Conservation (phyloP, 805 yeast species). For the Diddensiella caesifluorescens region DNA sequence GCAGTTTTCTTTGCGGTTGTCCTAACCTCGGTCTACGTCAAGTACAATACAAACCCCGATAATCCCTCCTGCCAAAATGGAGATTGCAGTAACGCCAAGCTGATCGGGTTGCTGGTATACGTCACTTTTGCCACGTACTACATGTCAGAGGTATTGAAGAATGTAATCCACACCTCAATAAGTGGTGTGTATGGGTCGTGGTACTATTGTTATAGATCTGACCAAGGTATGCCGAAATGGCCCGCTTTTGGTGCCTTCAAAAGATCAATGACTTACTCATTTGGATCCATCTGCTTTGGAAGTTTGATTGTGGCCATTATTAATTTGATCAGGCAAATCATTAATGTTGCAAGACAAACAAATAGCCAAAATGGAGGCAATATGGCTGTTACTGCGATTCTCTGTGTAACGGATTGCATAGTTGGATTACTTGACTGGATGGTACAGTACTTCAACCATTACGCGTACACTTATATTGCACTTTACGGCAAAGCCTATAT, state of each 20-base stretch:
- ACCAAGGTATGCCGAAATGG: slow-evolving; percentile 69
- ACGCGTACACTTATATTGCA: slow-evolving; percentile 83
- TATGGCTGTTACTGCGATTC: slow-evolving; percentile 47
- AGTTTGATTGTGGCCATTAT: slow-evolving; percentile 66
- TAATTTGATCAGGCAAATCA: slow-evolving; percentile 55
- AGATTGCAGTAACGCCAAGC: slow-evolving; percentile 51
- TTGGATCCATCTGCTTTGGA: slow-evolving; percentile 88
- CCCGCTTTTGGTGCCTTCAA: slow-evolving; percentile 79
- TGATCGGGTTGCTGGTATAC: slow-evolving; percentile 66
- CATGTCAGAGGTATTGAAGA: slow-evolving; percentile 76
- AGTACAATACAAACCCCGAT: slow-evolving; percentile 46
- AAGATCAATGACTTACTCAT: slow-evolving; percentile 77
- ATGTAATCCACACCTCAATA: slow-evolving; percentile 72
- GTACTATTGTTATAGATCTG: slow-evolving; percentile 75
- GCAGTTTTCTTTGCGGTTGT: slow-evolving; percentile 60
- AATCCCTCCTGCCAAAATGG: slow-evolving; percentile 52
- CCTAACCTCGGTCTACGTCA: slow-evolving; percentile 71
- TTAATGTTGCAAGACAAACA: slow-evolving; percentile 48
- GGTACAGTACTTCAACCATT: slow-evolving; percentile 80
- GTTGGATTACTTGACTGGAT: slow-evolving; percentile 70
- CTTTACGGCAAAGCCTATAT: slow-evolving; percentile 78
- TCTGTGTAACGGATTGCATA: slow-evolving; percentile 47
- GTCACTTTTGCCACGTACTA: slow-evolving; percentile 79
- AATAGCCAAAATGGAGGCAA: slow-evolving; percentile 48
- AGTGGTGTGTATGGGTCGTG: slow-evolving; percentile 87